Evolutionary conservation across 441 rosid genomes (phyloP).

Genomic region (Populus hybrid): DNA sequence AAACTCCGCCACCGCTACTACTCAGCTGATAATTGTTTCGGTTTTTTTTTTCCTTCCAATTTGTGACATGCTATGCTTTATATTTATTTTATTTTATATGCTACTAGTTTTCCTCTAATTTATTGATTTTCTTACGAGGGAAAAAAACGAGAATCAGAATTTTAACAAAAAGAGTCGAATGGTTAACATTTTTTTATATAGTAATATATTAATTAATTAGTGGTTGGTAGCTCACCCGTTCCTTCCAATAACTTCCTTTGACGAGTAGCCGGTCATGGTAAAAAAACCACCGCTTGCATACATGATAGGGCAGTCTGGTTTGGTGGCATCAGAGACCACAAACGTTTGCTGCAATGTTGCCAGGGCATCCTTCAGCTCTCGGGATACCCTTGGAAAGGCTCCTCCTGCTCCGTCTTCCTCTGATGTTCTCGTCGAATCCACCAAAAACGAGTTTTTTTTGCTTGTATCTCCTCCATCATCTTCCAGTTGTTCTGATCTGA

Average conservation of each 20-base stretch:
- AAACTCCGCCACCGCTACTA: too few species aligned
- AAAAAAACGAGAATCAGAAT: too few species aligned
- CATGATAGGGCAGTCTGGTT: slow-evolving; percentile 81
- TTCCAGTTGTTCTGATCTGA: slow-evolving; percentile 19
- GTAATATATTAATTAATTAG: too few species aligned
- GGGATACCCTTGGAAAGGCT: slow-evolving; percentile 67
- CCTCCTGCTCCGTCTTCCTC: slow-evolving; percentile 63
- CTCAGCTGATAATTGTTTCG: too few species aligned
- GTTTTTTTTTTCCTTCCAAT: too few species aligned
- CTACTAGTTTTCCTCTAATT: too few species aligned
- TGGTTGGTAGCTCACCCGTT: slow-evolving; percentile 53
- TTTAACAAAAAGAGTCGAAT: too few species aligned
- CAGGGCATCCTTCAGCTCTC: slow-evolving; percentile 83
- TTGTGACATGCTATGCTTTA: too few species aligned
- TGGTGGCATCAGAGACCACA: slow-evolving; percentile 89
- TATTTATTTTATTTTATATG: too few species aligned
- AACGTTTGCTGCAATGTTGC: slow-evolving; percentile 91
- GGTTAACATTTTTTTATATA: too few species aligned
- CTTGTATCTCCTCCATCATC: slow-evolving; percentile 30
- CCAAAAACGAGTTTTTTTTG: slow-evolving; percentile 32
- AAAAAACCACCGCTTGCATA: slow-evolving; percentile 95
- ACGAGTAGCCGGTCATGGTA: slow-evolving; percentile 84
- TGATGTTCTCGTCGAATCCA: slow-evolving; percentile 53
- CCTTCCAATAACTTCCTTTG: slow-evolving; percentile 76
- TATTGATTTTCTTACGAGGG: too few species aligned